Base-by-base conservation (phyloP, 73 alveolate genomes). In the Paramecium bursaria region DNA sequence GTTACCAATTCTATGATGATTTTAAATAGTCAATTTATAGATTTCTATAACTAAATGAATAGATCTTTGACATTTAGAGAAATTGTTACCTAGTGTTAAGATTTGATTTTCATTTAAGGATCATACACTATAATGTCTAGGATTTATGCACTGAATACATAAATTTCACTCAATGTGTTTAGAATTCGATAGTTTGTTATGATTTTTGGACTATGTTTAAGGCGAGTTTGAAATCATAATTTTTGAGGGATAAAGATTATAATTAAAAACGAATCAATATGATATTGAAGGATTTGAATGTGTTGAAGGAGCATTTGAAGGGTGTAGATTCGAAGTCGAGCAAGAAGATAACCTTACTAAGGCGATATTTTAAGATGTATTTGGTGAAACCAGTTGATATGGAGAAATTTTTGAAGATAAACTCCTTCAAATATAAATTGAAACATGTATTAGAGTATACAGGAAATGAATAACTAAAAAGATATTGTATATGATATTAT, bases 401-500 rank as follows among this genome's bases (percentile, higher is more conserved):
- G 2, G 82, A 67, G 11, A 67, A 67, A 15, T 67, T 67, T n/a
- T 11, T 67, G 44, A 67, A 67, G 22, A 67, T 67, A 9, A 67
- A 67, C 21, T 25, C 82, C 19, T 67, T 25, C 17, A 67, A 67
- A 42, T 67, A 67, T 21, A 67, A 67, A 42, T 67, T 67, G 13
- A 35, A 67, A 2, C 11, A 1, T 3, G 35, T 67, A 9, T 31
- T 21, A 13, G 82, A 67, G 44, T 67, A 67, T 67, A 11, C 44
- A 42, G 53, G 22, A 17, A 67, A 67, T 67, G 82, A 67, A n/a
- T 7, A 3, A 67, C 44, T 67, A 27, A 67, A 25, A 42, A 67
- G 27, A 19, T 67, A 67, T 67, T 67, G 82, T 42, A 21, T 67
- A 67, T 67, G 82, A 67, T n/a, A n/a, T n/a, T n/a, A n/a, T n/a